These are phyloP conservation scores for Spinacia oleracea DNA, from an alignment of 179 eudicot species.

Conservation along the genomic window DNA sequence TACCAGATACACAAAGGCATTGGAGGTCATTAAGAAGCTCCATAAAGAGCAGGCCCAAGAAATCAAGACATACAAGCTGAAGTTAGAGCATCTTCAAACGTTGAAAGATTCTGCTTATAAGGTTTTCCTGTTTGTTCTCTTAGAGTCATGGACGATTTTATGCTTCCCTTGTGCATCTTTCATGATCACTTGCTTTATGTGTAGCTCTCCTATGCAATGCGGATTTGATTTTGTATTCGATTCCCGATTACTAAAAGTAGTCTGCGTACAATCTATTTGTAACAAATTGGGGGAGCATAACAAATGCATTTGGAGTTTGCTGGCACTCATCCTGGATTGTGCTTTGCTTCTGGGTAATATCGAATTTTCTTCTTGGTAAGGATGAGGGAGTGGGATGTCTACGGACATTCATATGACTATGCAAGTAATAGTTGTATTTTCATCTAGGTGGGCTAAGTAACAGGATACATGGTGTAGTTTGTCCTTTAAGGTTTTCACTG, in stretches of 20 bases:
- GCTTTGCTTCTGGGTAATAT: not conserved
- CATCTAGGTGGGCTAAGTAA: not conserved
- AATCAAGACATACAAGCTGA: slow-evolving; percentile 82
- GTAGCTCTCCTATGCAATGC: not conserved
- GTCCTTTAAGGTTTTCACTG: no score
- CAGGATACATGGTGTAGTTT: not conserved
- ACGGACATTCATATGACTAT: not conserved
- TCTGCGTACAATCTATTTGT: not conserved
- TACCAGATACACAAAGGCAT: slow-evolving; percentile 90
- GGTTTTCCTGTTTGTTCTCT: slow-evolving; percentile 43
- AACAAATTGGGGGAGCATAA: not conserved
- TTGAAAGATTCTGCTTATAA: slow-evolving; percentile 91
- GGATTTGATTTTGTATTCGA: not conserved
- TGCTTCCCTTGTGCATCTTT: slow-evolving; percentile 7
- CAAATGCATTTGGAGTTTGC: not conserved
- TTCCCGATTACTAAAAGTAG: not conserved
- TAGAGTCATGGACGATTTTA: not conserved
- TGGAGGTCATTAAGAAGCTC: slow-evolving; percentile 98
- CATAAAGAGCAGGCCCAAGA: slow-evolving; percentile 98
- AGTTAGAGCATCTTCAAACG: slow-evolving; percentile 92
- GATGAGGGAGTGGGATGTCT: not conserved
- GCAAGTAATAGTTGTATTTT: not conserved
- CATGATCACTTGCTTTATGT: slow-evolving; percentile 7
- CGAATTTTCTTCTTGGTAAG: not conserved
- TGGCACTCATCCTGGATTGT: not conserved